Conservation (phyloP, 2,329 filamentous ascomycete species). For the Lasiodiplodia sp. region DNA sequence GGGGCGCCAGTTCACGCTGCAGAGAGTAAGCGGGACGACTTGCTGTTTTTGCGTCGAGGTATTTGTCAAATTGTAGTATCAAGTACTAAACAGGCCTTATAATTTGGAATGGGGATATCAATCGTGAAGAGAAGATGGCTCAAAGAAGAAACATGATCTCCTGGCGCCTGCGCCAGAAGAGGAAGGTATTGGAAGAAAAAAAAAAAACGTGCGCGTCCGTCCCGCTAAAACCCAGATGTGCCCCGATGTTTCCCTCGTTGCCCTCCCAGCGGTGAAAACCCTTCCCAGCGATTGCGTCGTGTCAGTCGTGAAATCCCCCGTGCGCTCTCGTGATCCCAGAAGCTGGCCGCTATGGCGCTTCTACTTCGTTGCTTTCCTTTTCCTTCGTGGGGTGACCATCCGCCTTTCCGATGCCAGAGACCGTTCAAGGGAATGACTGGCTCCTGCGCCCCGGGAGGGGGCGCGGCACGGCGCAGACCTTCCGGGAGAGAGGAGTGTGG, state of each 20-base stretch:
- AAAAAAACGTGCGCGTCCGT: not conserved
- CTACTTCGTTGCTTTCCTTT: not conserved
- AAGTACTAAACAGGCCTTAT: not conserved
- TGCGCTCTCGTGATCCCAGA: slow-evolving; percentile 5
- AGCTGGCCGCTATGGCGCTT: not conserved
- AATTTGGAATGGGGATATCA: slow-evolving; percentile 25
- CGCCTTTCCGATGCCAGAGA: slow-evolving; percentile 19
- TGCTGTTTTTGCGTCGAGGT: not conserved
- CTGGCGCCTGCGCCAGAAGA: slow-evolving; percentile 14
- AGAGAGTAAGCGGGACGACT: not conserved
- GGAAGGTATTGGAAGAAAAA: not conserved
- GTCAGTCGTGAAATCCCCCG: slow-evolving; percentile 6
- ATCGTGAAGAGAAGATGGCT: slow-evolving; percentile 1
- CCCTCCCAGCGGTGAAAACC: not conserved
- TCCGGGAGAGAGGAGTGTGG: not conserved
- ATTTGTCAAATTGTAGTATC: slow-evolving; percentile 4
- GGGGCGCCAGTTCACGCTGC: not conserved
- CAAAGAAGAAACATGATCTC: slow-evolving; percentile 5
- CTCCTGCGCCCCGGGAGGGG: not conserved
- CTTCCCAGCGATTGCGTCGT: slow-evolving; percentile 14
- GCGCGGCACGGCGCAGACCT: not conserved
- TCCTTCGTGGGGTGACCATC: slow-evolving; percentile 1
- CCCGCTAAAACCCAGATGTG: slow-evolving; percentile 3
- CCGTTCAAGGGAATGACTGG: slow-evolving; percentile 5
- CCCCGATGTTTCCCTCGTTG: not conserved